Evolutionary conservation across 306 rosid genomes (phyloP).

Genomic region (Crotalaria pallida): DNA sequence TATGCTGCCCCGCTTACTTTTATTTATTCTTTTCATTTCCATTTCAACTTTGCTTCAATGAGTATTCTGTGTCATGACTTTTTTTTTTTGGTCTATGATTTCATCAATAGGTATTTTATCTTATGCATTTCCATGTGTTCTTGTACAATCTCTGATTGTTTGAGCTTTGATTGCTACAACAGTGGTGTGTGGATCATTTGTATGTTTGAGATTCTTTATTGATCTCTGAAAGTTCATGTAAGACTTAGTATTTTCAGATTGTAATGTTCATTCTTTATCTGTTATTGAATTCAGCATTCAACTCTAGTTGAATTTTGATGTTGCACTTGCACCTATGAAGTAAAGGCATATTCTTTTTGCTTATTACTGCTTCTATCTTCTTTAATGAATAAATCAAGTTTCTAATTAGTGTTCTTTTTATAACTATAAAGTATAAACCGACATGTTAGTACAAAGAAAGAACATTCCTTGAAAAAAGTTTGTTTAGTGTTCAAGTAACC

Average conservation of each 20-base stretch:
- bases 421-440: background rate
- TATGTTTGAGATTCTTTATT: background rate
- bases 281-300: background rate
- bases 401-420: background rate
- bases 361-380: background rate
- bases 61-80: background rate
- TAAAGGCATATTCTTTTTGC: background rate
- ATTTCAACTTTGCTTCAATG: background rate
- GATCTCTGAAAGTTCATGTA: background rate
- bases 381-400: background rate
- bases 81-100: background rate
- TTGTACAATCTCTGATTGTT: background rate
- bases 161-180: background rate
- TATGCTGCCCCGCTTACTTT: background rate
- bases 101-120: background rate
- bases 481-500: background rate
- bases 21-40: background rate
- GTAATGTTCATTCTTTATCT: background rate
- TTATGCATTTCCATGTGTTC: background rate
- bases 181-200: background rate
- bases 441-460: background rate
- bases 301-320: background rate
- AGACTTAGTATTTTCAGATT: constrained; percentile 1
- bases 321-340: background rate
- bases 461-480: background rate